These are phyloP conservation scores for Mycosarcoma maydis DNA, from an alignment of 1,284 basidiomycete genomes.

Conservation along the genomic window DNA sequence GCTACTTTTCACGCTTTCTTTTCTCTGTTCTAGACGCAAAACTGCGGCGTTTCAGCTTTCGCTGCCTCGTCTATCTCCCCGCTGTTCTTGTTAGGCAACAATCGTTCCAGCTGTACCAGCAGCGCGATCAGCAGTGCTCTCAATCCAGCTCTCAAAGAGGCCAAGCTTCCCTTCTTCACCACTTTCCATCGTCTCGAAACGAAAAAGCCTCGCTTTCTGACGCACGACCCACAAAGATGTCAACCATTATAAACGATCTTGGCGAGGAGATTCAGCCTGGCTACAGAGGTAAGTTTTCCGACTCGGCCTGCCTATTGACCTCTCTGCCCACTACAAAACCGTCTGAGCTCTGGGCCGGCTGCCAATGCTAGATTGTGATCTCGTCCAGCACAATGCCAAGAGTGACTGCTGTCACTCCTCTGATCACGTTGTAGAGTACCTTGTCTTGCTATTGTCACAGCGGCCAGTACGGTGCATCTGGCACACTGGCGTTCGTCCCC, in stretches of 20 bases:
- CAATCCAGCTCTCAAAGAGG: slow-evolving; percentile 6
- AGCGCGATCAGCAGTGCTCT: slow-evolving; percentile 16
- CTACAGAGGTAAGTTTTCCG: slow-evolving; percentile 50
- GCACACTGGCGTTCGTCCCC: too few species aligned
- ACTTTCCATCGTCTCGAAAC: background rate
- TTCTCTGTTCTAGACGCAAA: slow-evolving; percentile 2
- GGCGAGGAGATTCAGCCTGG: slow-evolving; percentile 60
- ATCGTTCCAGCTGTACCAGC: slow-evolving; percentile 31
- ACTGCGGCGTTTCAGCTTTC: slow-evolving; percentile 24
- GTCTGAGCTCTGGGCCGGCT: too few species aligned
- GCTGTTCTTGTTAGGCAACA: slow-evolving; percentile 25
- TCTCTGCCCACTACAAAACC: too few species aligned
- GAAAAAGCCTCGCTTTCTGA: slow-evolving; percentile 12
- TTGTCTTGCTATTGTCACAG: too few species aligned
- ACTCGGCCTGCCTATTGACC: background rate
- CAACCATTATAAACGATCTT: slow-evolving; percentile 50
- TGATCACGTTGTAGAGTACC: too few species aligned
- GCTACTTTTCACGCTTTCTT: too few species aligned
- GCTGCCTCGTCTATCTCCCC: slow-evolving; percentile 20
- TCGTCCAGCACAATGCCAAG: too few species aligned
- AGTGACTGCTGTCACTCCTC: too few species aligned
- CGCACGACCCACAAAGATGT: slow-evolving; percentile 30
- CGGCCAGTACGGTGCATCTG: too few species aligned
- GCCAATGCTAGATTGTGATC: too few species aligned
- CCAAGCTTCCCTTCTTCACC: background rate